phyloP scores from a whole-genome alignment of 2,329 filamentous ascomycete species.

The Penicillium brevicompactum region DNA sequence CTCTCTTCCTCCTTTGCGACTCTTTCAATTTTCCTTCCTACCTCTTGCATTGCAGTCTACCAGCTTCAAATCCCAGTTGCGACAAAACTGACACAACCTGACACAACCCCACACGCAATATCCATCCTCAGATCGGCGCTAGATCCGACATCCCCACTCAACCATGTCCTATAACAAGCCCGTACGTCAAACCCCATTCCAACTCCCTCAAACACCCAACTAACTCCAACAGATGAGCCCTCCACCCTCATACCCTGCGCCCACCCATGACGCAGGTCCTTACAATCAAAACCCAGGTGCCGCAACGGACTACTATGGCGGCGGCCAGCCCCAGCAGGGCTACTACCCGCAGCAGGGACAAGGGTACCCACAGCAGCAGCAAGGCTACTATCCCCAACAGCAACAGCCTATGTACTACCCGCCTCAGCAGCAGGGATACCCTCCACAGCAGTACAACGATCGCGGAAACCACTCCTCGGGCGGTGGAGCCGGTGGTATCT shows the following conservation, averaged over 20 bases:
- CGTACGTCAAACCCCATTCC: background rate
- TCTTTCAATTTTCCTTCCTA: background rate
- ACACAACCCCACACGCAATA: background rate
- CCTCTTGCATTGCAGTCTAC: background rate
- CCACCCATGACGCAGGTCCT: slow-evolving; percentile 35
- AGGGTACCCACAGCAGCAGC: slow-evolving; percentile 29
- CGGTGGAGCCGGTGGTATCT: slow-evolving; percentile 42
- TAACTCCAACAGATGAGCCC: slow-evolving; percentile 30
- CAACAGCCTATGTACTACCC: slow-evolving; percentile 31
- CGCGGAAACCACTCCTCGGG: slow-evolving; percentile 26
- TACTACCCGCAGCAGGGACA: slow-evolving; percentile 18
- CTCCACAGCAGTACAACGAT: slow-evolving; percentile 41
- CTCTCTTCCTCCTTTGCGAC: background rate
- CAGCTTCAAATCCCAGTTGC: background rate
- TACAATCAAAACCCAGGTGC: slow-evolving; percentile 27
- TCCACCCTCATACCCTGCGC: slow-evolving; percentile 42
- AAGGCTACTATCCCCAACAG: slow-evolving; percentile 19
- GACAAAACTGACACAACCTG: background rate
- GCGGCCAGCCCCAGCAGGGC: slow-evolving; percentile 22
- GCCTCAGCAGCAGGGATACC: slow-evolving; percentile 40
- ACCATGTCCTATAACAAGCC: background rate
- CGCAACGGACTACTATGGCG: slow-evolving; percentile 37
- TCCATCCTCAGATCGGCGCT: background rate
- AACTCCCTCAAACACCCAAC: background rate
- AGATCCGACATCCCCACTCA: background rate